A percentile compares a stretch with the other conserved stretches of the same genome.
Conservation (phyloP, 495 filamentous ascomycete genomes). For the Trichodelitschia bisporula region DNA sequence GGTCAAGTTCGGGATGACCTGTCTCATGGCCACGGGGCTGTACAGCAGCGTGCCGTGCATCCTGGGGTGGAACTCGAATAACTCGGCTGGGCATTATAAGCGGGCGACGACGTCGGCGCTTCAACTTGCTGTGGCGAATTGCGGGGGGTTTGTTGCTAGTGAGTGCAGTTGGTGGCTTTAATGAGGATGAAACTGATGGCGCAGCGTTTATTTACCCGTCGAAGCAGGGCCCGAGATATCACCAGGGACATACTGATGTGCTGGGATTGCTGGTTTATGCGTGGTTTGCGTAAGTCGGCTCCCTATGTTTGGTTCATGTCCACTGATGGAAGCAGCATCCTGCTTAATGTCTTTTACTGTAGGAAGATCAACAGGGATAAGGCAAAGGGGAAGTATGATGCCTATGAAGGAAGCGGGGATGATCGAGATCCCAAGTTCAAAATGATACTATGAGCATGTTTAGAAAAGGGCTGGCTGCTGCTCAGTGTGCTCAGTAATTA, state of each 20-base stretch:
- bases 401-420: slow-evolving; percentile 31
- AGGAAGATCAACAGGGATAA: slow-evolving; percentile 43
- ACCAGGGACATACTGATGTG: slow-evolving; percentile 32
- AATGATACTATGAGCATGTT: slow-evolving; percentile 33
- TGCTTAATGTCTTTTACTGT: slow-evolving; percentile 38
- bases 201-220: slow-evolving; percentile 33
- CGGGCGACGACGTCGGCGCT: slow-evolving; percentile 6
- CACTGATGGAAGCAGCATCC: slow-evolving; percentile 21
- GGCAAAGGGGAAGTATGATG: slow-evolving; percentile 31
- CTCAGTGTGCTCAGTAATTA: no score
- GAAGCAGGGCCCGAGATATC: slow-evolving; percentile 18
- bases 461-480: no score
- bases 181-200: not conserved
- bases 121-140: slow-evolving; percentile 25
- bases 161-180: not conserved
- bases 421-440: slow-evolving; percentile 42
- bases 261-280: slow-evolving; percentile 29
- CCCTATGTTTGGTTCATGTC: slow-evolving; percentile 3
- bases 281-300: no score
- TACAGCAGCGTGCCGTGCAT: slow-evolving; percentile 6
- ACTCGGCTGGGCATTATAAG: slow-evolving; percentile 9
- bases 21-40: slow-evolving; percentile 9
- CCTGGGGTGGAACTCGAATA: slow-evolving; percentile 9
- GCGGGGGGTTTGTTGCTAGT: slow-evolving; percentile 23
- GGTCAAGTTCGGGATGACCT: slow-evolving; percentile 9